Evolutionary conservation across 495 filamentous ascomycete species (phyloP).

Genomic region (Endocarpon pusillum): DNA sequence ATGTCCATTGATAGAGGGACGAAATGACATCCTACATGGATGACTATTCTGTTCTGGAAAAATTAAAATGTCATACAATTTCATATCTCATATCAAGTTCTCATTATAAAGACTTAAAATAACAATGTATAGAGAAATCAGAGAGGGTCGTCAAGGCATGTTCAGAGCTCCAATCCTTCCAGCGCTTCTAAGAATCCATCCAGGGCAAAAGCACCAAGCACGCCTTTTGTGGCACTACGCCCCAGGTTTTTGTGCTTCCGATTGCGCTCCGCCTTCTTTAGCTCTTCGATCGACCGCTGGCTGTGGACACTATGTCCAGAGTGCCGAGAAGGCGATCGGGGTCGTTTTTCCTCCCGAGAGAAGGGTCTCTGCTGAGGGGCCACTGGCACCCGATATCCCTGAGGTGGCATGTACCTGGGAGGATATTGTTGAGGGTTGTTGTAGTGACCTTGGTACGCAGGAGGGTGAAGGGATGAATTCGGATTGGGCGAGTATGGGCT

Average conservation of each 20-base stretch:
- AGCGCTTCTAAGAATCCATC: constrained; percentile 29
- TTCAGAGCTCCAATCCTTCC: constrained; percentile 18
- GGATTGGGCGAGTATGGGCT: not conserved
- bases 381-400: not conserved
- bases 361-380: constrained; percentile 9
- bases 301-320: constrained; percentile 5
- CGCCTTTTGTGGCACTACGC: constrained; percentile 22
- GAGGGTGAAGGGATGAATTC: not conserved
- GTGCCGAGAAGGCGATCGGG: constrained; percentile 10
- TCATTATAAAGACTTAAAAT: no score
- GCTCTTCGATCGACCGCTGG: constrained; percentile 11
- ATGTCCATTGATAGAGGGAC: no score
- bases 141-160: no score
- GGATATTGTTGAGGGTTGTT: not conserved
- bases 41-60: no score
- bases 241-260: constrained; percentile 8
- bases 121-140: no score
- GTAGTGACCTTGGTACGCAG: not conserved
- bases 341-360: constrained; percentile 7
- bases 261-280: constrained; percentile 11
- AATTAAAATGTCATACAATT: no score
- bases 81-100: no score
- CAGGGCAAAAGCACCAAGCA: constrained; percentile 26
- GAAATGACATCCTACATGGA: no score
- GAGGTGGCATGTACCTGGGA: not conserved